Base-by-base conservation (phyloP, 129 eudicot genomes). In the Arctium lappa region DNA sequence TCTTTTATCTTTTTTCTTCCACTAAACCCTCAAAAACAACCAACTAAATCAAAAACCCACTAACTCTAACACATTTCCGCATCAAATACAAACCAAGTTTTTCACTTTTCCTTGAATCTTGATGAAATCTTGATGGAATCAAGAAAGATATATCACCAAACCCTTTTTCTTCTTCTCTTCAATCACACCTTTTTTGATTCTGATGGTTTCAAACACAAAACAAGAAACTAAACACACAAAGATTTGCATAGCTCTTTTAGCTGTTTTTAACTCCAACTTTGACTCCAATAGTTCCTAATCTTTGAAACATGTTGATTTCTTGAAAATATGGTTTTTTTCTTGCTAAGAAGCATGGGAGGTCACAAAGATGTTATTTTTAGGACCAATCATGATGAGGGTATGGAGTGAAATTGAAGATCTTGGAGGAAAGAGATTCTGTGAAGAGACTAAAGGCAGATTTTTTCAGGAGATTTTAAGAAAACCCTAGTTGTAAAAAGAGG, bases 231-330 rank as follows among this genome's bases (percentile, higher is more conserved):
- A 84, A 81, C 80, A 78, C 37, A 63, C 12, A 63, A 27, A 6
- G 79, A 89, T 84, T 83, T 78, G 76, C 88, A 89, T 89, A 29
- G 69, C 80, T 29, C 13, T 6, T 31, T 44, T 82, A 82, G 85
- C 70, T 74, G 15, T 60, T 5, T 15, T 15, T 46, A 40, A 7
- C 60, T 48, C n/a, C 60, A 56, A 56, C 22, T 15, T 22, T 7
- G 13, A 65, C 75, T 74, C 27, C 9, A 46, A 85, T 84, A 56
- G 84, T 75, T 2, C 90, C 88, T 74, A 89, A 74, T 18, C 85
- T 78, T 46, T 74, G 82, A 81, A 84, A 79, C 85, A 79, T 84
- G 10, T 69, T 72, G 73, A 37, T 79, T 32, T 74, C 78, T 76
- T 81, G 78, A 70, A 79, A 33, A 33, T 33, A 8, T 38, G 27